Conservation (phyloP, 2,329 filamentous ascomycete species). For the Claviceps purpurea region DNA sequence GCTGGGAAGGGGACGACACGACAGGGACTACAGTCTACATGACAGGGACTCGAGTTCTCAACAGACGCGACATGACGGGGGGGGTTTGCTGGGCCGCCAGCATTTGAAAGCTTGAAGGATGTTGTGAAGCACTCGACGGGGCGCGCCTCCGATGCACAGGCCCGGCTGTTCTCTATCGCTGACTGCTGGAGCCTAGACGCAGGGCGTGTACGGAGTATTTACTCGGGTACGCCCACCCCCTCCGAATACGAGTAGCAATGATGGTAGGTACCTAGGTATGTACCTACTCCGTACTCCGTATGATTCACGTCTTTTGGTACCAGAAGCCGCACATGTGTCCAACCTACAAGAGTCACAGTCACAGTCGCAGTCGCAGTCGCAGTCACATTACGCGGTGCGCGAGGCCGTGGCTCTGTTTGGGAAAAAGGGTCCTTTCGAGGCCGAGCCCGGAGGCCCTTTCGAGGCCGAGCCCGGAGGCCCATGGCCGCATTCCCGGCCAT, state of each 20-base stretch:
- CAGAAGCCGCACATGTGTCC: background rate
- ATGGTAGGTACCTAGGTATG: background rate
- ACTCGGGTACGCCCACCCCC: background rate
- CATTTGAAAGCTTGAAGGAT: no score
- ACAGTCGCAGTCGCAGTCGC: background rate
- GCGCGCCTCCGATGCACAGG: background rate
- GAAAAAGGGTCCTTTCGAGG: background rate
- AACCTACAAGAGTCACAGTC: no score
- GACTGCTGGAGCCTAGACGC: background rate
- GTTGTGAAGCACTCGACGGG: background rate
- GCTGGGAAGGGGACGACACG: background rate
- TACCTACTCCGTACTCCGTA: background rate
- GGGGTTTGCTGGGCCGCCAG: no score
- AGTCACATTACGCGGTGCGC: background rate
- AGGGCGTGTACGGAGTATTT: constrained; percentile 1
- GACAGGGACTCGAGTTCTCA: no score
- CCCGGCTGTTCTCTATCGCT: background rate
- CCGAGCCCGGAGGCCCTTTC: no score
- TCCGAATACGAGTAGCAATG: constrained; percentile 3
- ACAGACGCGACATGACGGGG: no score
- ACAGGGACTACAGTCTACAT: background rate
- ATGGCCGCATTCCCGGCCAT: background rate
- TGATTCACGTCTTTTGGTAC: background rate
- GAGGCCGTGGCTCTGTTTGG: background rate
- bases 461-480: background rate